Percentiles rank a stretch among this genome's conserved stretches.
phyloP scores from a whole-genome alignment of 768 basidiomycete genomes.

The Astraeus odoratus region DNA sequence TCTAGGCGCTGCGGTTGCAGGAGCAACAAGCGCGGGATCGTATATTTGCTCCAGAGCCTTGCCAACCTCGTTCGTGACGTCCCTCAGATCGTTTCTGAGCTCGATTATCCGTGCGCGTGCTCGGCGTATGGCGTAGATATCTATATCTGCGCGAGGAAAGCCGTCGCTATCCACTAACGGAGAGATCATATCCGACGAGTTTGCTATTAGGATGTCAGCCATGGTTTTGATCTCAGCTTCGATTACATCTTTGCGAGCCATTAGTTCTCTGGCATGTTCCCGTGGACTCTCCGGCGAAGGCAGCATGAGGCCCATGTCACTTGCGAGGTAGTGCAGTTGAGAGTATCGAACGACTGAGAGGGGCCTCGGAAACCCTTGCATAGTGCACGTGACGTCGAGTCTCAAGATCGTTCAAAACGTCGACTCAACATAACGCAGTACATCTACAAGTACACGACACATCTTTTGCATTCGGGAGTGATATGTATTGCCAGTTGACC shows the following conservation, averaged over 20 bases:
- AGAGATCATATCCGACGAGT: constrained; percentile 58
- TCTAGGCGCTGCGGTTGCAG: constrained; percentile 8
- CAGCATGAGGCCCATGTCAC: constrained; percentile 40
- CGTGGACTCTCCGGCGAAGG: constrained; percentile 39
- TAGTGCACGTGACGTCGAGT: neutral
- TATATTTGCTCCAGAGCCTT: constrained; percentile 67
- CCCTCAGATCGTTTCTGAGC: constrained; percentile 70
- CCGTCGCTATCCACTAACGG: constrained; percentile 83
- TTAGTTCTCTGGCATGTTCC: constrained; percentile 56
- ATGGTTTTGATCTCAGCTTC: constrained; percentile 66
- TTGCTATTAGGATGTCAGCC: constrained; percentile 53
- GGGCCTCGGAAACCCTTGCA: no score
- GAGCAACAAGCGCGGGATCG: constrained; percentile 30
- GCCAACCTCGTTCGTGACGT: constrained; percentile 59
- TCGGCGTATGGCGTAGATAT: constrained; percentile 69
- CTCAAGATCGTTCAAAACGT: no score
- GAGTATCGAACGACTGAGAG: neutral
- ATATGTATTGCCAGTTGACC: no score
- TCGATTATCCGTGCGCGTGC: constrained; percentile 76
- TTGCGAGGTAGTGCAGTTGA: neutral
- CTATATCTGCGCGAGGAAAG: constrained; percentile 83
- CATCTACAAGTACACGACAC: neutral
- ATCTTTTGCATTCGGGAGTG: no score
- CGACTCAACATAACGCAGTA: no score
- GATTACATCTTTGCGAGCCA: constrained; percentile 62